Evolutionary conservation across 1,139 yeast genomes (phyloP).

Genomic region (Candida sp.): DNA sequence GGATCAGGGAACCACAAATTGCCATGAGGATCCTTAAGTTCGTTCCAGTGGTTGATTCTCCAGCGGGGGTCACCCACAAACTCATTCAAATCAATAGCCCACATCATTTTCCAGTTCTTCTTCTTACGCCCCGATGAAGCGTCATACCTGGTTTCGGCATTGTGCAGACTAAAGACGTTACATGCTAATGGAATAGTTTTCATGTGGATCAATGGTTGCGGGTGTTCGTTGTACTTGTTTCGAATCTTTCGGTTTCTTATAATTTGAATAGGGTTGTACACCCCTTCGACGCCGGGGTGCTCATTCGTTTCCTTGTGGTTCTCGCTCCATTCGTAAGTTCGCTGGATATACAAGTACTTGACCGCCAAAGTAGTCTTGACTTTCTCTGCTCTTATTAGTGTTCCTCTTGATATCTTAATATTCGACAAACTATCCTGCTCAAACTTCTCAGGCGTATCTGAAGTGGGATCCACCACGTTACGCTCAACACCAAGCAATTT

Average conservation of each 20-base stretch:
- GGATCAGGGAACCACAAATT: conserved; percentile 58
- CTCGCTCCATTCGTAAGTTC: conserved; percentile 30
- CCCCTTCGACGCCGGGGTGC: conserved; percentile 61
- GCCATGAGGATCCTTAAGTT: conserved; percentile 58
- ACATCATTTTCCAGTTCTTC: conserved; percentile 44
- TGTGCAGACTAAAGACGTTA: conserved; percentile 52
- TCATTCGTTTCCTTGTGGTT: conserved; percentile 14
- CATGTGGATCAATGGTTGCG: conserved; percentile 31
- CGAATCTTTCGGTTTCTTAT: conserved; percentile 69
- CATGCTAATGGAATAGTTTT: conserved; percentile 55
- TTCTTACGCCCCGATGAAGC: conserved; percentile 10
- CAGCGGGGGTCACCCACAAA: conserved; percentile 63
- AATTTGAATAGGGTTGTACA: conserved; percentile 81
- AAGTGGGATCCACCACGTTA: conserved; percentile 37
- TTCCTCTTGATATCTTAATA: conserved; percentile 33
- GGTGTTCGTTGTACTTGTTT: conserved; percentile 48
- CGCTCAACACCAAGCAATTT: conserved; percentile 44
- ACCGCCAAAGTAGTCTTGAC: conserved; percentile 55
- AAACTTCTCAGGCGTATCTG: background rate
- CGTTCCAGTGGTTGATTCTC: conserved; percentile 70
- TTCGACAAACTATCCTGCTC: conserved; percentile 1
- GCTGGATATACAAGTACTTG: conserved; percentile 53
- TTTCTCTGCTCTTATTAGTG: conserved; percentile 55
- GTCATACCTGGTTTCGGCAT: conserved; percentile 20
- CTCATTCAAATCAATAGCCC: conserved; percentile 77